Evolutionary conservation across 2,329 filamentous ascomycete species (phyloP).

Genomic region (Neoascochyta sp.): DNA sequence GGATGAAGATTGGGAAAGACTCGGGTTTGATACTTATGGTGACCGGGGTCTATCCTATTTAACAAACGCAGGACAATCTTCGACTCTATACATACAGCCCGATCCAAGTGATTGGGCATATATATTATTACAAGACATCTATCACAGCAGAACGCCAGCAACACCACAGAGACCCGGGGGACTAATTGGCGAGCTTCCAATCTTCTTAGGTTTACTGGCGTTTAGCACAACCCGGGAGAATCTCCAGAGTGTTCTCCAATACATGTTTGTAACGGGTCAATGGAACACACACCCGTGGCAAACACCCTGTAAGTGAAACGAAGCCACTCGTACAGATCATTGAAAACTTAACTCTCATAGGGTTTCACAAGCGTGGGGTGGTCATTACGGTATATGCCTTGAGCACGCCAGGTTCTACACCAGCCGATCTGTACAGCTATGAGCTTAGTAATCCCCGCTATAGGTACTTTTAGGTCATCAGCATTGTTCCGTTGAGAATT

Average conservation of each 20-base stretch:
- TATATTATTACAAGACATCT: conserved; percentile 24
- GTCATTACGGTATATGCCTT: conserved; percentile 28
- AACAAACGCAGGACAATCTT: conserved; percentile 14
- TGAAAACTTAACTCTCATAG: too few species aligned
- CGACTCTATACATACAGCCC: conserved; percentile 10
- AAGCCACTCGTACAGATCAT: too few species aligned
- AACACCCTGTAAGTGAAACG: too few species aligned
- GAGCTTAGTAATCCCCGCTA: too few species aligned
- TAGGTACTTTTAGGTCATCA: too few species aligned
- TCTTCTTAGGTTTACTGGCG: conserved; percentile 31
- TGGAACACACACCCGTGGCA: conserved; percentile 24
- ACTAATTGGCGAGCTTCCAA: conserved; percentile 30
- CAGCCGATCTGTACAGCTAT: too few species aligned
- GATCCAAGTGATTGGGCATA: conserved; percentile 12
- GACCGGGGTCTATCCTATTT: conserved; percentile 21
- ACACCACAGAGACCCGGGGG: conserved; percentile 9
- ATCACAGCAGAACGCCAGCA: conserved; percentile 12
- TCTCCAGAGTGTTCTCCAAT: conserved; percentile 11
- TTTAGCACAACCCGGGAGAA: conserved; percentile 15
- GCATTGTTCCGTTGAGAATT: too few species aligned
- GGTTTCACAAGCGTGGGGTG: conserved; percentile 21
- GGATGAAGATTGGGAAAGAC: conserved; percentile 15
- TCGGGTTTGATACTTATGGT: conserved; percentile 16
- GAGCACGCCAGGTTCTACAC: too few species aligned
- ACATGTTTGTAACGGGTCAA: conserved; percentile 12